A percentile compares a stretch with the other conserved stretches of the same genome.
Evolutionary conservation across 805 yeast species (phyloP).

Genomic region (Soucietia sequanensis): DNA sequence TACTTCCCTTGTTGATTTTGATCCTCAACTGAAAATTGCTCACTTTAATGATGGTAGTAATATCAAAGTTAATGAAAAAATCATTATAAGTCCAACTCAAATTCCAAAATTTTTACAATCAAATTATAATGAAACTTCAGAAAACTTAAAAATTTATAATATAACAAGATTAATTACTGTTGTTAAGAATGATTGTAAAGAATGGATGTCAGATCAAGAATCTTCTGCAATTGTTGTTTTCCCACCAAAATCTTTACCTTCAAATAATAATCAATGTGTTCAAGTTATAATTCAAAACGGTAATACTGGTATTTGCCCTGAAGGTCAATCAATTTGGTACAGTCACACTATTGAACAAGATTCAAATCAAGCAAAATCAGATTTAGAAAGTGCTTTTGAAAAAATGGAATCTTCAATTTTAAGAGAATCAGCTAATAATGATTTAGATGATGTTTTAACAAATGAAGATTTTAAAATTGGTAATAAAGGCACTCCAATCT

Average conservation of each 20-base stretch:
- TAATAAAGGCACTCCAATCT: slow-evolving; percentile 56
- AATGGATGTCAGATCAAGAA: slow-evolving; percentile 89
- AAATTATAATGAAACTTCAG: slow-evolving; percentile 44
- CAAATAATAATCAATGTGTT: slow-evolving; percentile 67
- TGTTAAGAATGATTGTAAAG: slow-evolving; percentile 82
- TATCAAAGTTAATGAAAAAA: slow-evolving; percentile 74
- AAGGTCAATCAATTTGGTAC: slow-evolving; percentile 90
- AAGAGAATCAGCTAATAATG: slow-evolving; percentile 66
- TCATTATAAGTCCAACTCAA: slow-evolving; percentile 73
- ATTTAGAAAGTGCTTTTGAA: slow-evolving; percentile 74
- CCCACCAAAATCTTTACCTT: slow-evolving; percentile 78
- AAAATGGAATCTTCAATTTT: slow-evolving; percentile 78
- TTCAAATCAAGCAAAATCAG: slow-evolving; percentile 66
- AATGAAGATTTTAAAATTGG: slow-evolving; percentile 46
- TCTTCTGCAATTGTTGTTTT: slow-evolving; percentile 85
- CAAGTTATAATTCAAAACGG: slow-evolving; percentile 87
- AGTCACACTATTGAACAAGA: slow-evolving; percentile 70
- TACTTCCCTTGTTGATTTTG: slow-evolving; percentile 62
- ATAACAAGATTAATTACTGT: slow-evolving; percentile 77
- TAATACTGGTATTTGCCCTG: slow-evolving; percentile 83
- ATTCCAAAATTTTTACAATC: slow-evolving; percentile 40
- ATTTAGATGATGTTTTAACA: slow-evolving; percentile 47
- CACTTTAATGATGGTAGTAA: slow-evolving; percentile 71
- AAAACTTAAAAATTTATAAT: slow-evolving; percentile 44
- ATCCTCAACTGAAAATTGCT: slow-evolving; percentile 66